Percentiles rank a stretch among this genome's conserved stretches.
These are phyloP conservation scores for Penicillium goetzii DNA, from an alignment of 495 filamentous ascomycete species.

Conservation along the genomic window DNA sequence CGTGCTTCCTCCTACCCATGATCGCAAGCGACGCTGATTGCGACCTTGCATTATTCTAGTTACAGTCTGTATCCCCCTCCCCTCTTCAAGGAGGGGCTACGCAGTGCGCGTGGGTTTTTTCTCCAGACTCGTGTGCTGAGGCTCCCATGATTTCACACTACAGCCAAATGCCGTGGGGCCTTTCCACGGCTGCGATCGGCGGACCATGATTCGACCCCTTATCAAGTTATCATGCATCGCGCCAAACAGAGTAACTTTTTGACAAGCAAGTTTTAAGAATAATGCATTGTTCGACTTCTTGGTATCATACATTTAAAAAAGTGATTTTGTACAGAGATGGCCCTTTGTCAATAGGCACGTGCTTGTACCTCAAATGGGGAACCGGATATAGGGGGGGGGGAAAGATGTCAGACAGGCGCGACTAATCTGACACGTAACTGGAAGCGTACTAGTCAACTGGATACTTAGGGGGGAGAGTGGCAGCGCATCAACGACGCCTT, in stretches of 20 bases:
- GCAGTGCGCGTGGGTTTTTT: not conserved
- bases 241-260: constrained; percentile 1
- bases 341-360: constrained; percentile 5
- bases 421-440: constrained; percentile 16
- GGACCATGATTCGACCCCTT: constrained; percentile 17
- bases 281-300: constrained; percentile 14
- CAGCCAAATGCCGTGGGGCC: constrained; percentile 22
- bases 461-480: not conserved
- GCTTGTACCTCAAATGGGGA: not conserved
- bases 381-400: not conserved
- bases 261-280: constrained; percentile 1
- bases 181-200: constrained; percentile 28
- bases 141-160: constrained; percentile 28
- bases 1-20: not conserved
- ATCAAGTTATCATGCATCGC: constrained; percentile 9
- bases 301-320: constrained; percentile 21
- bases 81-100: not conserved
- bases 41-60: not conserved
- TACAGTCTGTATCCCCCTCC: not conserved
- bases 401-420: not conserved
- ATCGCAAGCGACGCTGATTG: not conserved
- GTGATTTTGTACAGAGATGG: not conserved
- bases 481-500: constrained; percentile 6
- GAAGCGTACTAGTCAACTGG: not conserved
- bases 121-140: constrained; percentile 11